Evolutionary conservation across 305 asterid species (phyloP).

Genomic region (Fraxinus xanthoxyloides): DNA sequence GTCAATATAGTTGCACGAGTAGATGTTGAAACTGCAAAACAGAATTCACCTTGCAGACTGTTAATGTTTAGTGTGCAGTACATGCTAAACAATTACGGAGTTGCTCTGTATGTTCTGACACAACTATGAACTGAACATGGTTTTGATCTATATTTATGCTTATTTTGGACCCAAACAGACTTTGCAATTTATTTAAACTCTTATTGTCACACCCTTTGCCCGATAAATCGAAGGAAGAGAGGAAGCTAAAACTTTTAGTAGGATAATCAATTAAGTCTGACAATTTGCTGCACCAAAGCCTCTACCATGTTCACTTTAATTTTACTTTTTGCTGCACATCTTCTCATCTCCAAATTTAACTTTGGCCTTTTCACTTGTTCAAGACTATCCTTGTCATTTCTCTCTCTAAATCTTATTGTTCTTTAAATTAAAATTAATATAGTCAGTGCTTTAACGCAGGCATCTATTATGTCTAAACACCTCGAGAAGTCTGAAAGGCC

Average conservation of each 20-base stretch:
- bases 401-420: not conserved
- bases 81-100: not conserved
- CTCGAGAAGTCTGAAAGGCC: conserved; percentile 42
- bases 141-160: not conserved
- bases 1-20: not conserved
- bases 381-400: not conserved
- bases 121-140: not conserved
- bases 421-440: not conserved
- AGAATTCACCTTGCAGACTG: not conserved
- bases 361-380: not conserved
- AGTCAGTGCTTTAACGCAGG: conserved; percentile 28
- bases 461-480: conserved; percentile 53
- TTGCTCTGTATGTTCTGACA: not conserved
- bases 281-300: not conserved
- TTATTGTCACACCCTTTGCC: not conserved
- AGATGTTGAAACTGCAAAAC: not conserved
- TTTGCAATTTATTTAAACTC: not conserved
- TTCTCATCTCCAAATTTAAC: not conserved
- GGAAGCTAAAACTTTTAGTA: not conserved
- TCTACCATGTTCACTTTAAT: not conserved
- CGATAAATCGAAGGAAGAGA: not conserved
- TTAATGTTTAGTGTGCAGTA: not conserved
- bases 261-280: not conserved
- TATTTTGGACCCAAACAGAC: not conserved
- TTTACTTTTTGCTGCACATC: not conserved